A percentile compares a stretch with the other conserved stretches of the same genome.
phyloP scores from a whole-genome alignment of 2,329 filamentous ascomycete genomes.

The Fusarium newnesense region DNA sequence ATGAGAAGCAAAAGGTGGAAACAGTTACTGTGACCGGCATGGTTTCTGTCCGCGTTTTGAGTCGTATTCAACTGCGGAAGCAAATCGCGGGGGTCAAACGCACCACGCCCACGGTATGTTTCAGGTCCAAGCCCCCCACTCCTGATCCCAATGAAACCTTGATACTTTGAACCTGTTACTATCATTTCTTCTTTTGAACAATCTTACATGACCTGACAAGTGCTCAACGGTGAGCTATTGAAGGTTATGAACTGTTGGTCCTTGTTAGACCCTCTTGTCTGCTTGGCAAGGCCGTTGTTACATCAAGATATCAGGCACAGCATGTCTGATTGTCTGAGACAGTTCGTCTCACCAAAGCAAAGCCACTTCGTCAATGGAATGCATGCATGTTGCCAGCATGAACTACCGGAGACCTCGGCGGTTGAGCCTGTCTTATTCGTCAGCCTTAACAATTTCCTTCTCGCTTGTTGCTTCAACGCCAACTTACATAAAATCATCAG shows the following conservation, averaged over 20 bases:
- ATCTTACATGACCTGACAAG: not conserved
- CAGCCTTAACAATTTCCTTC: slow-evolving; percentile 24
- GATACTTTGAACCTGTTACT: slow-evolving; percentile 17
- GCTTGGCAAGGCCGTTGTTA: not conserved
- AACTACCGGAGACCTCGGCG: slow-evolving; percentile 20
- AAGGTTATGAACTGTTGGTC: not conserved
- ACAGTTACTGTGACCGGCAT: slow-evolving; percentile 33
- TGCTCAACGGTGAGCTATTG: not conserved
- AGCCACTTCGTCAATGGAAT: slow-evolving; percentile 23
- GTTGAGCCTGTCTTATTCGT: slow-evolving; percentile 22
- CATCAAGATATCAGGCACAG: slow-evolving; percentile 17
- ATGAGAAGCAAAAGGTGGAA: slow-evolving; percentile 35
- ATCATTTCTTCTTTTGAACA: not conserved
- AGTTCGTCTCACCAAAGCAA: slow-evolving; percentile 24
- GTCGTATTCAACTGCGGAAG: slow-evolving; percentile 26
- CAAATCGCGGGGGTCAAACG: slow-evolving; percentile 36
- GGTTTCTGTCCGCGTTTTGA: slow-evolving; percentile 20
- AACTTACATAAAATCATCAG: slow-evolving; percentile 8
- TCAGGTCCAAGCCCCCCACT: slow-evolving; percentile 37
- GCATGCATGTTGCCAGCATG: slow-evolving; percentile 4
- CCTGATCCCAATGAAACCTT: slow-evolving; percentile 16
- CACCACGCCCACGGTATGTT: slow-evolving; percentile 37
- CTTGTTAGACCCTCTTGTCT: not conserved
- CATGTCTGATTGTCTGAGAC: slow-evolving; percentile 18
- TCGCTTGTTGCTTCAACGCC: slow-evolving; percentile 1